Conservation (phyloP, 257 asterid species). For the Mentha longifolia region DNA sequence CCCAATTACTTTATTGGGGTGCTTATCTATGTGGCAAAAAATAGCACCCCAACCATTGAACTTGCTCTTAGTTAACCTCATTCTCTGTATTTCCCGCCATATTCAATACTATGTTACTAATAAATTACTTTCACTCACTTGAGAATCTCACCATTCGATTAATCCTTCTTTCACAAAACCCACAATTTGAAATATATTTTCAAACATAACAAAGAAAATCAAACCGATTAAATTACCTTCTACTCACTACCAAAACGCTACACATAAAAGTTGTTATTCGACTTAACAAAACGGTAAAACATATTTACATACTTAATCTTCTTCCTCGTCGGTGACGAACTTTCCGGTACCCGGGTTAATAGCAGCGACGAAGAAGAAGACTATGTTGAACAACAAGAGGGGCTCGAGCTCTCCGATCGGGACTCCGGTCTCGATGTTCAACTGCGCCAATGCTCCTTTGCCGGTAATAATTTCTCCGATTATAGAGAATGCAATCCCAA, state of each 20-base stretch:
- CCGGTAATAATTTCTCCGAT: conserved; percentile 94
- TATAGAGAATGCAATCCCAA: conserved; percentile 88
- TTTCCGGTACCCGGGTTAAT: conserved; percentile 92
- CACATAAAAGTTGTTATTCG: not conserved
- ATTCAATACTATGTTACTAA: no score
- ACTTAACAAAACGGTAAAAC: not conserved
- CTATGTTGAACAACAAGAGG: conserved; percentile 75
- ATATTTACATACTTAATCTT: conserved; percentile 36
- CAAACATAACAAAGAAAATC: no score
- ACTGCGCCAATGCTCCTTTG: conserved; percentile 92
- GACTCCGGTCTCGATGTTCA: conserved; percentile 90
- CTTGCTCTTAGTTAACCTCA: no score
- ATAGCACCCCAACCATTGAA: no score
- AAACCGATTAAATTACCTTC: not conserved
- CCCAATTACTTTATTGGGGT: no score
- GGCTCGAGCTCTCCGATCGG: conserved; percentile 90
- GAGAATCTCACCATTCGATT: no score
- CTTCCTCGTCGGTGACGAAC: conserved; percentile 83
- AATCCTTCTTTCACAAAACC: no score
- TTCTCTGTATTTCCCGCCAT: no score
- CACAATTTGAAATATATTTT: no score
- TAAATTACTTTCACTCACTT: no score
- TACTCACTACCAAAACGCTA: conserved; percentile 27
- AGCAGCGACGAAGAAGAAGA: conserved; percentile 92
- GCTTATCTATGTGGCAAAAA: no score